Evolutionary conservation across 257 asterid species (phyloP), one percentile per base, ranked within the genome.

Genomic region (Solanum appendiculatum): DNA sequence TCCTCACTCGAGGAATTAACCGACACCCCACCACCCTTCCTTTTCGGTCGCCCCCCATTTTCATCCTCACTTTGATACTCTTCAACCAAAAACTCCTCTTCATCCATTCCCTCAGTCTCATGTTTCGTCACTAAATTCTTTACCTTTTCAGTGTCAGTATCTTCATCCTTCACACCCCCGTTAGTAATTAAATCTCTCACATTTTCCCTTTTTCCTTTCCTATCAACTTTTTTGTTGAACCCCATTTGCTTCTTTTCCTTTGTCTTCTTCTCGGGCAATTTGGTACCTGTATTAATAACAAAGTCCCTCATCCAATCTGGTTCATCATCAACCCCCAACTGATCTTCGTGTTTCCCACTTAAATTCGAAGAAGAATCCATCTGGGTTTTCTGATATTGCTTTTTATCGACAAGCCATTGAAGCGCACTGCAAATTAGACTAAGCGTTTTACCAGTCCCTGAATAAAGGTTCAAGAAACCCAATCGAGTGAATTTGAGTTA

Each of bases 401-500:
- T 94, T 83, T 90, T 93, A 87, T 97, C 98, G 14, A 93, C 93
- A 73, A 95, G 94, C 99, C 99, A 97, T 85, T 97, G 99, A 90
- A 97, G 88, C 12, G 99, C 98, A 94, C 99, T 95, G 88, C 99
- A 97, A 82, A 95, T 97, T 86, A 97, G 95, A 90, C 99, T 97
- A 46, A 97, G 92, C 68, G 99, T 97, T 94, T 97, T 97, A 36
- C 99, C 99, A 84, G 99, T 97, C 82, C 99, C 99, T 96, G 93
- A 2, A 89, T 86, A 86, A 37, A 34, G 1, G 2, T 80, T 81
- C 21, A 20, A 81, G 27, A 81, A 81, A 48, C 12, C 0, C 68
- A 81, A 48, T 4, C 29, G 18, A 2, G 85, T 9, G 34, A 75
- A 75, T 39, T 23, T n/a, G 51, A n/a, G 23, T 40, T 13, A 75